Evolutionary conservation across 345 rosid species (phyloP), one percentile per base, ranked within the genome.

Genomic region (Gossypium herbaceum): DNA sequence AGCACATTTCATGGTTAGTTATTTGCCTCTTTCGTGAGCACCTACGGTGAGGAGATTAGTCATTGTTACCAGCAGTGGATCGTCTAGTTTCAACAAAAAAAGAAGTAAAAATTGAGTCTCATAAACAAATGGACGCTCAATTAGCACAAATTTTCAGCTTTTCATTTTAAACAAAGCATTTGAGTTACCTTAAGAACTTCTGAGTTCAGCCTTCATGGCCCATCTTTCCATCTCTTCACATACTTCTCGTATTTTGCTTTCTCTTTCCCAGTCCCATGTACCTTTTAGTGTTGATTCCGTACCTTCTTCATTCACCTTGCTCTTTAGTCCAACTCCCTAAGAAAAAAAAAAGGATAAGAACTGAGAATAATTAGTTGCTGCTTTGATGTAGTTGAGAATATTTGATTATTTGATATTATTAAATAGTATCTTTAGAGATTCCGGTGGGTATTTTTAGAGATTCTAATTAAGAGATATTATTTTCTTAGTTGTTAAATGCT

Each of bases 191-290:
- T 57, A 57, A 20, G 57, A 13, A 44, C 41, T 22, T 50, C 59
- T 2, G 6, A 20, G 20, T 3, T 11, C 34, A 27, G 54, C 41
- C 19, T 73, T 44, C 11, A 16, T 16, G 16, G 76, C 80, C 79
- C 84, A 78, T 39, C 71, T 76, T 69, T 78, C 65, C 75, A 78
- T 60, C 66, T 76, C 79, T 43, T 81, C 84, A 39, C 58, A 45
- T 5, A 65, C 80, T 78, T 82, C 73, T 71, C 80, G 20, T 62
- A 68, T 73, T 70, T 73, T 79, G 78, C 80, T 68, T 64, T 82
- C 82, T 24, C 60, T 79, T 75, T 75, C 76, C 80, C 82, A 79
- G 15, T 76, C 77, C 84, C 84, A 72, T 25, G 70, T 55, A 39
- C 56, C 48, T 63, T 34, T 72, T 22, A 60, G 25, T n/a, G 52